Percentiles rank a stretch among this genome's conserved stretches.
Conservation (phyloP, 495 filamentous ascomycete genomes). For the Penicillium dipodomyicola region DNA sequence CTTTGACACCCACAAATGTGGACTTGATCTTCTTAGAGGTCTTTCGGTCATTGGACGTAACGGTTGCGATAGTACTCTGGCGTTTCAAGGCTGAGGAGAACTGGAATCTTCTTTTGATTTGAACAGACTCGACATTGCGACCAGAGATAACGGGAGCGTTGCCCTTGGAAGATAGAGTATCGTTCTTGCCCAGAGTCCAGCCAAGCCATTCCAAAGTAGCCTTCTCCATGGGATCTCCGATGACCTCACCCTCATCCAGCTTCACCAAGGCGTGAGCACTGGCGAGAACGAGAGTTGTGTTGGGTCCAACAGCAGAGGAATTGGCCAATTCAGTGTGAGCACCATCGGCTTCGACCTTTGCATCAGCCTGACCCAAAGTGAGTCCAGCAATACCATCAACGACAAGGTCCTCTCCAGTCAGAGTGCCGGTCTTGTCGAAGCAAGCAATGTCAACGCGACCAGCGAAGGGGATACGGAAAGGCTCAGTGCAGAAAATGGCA, state of each 20-base stretch:
- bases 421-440: conserved; percentile 97
- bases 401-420: conserved; percentile 95
- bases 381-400: conserved; percentile 97
- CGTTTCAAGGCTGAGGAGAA: conserved; percentile 97
- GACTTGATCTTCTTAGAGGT: conserved; percentile 69
- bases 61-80: conserved; percentile 87
- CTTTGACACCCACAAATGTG: conserved; percentile 94
- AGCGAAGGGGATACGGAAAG: conserved; percentile 97
- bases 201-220: conserved; percentile 85
- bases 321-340: conserved; percentile 71
- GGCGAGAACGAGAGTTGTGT: conserved; percentile 91
- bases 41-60: conserved; percentile 63
- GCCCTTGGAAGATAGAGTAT: conserved; percentile 60
- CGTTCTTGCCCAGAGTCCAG: conserved; percentile 86
- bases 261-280: conserved; percentile 95
- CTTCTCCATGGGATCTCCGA: conserved; percentile 99
- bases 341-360: conserved; percentile 71
- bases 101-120: conserved; percentile 94
- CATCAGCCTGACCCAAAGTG: conserved; percentile 61
- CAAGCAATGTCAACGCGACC: conserved; percentile 95
- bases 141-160: conserved; percentile 46
- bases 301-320: conserved; percentile 61
- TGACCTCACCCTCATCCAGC: conserved; percentile 93
- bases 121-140: conserved; percentile 62
- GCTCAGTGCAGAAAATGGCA: conserved; percentile 98